phyloP scores from a whole-genome alignment of 2,329 filamentous ascomycete genomes.

The Pyrenophora teres region DNA sequence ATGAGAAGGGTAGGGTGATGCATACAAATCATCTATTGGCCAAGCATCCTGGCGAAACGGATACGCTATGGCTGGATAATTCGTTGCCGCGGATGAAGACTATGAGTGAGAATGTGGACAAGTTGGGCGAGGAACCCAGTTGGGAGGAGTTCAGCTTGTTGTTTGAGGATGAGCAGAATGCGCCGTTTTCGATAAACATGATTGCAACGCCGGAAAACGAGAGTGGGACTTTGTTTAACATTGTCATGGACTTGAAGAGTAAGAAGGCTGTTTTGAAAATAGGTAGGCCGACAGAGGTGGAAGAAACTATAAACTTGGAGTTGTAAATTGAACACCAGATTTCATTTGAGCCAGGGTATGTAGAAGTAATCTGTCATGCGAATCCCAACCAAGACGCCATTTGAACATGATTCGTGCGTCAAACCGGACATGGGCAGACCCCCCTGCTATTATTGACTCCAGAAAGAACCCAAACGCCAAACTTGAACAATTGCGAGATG shows the following conservation, averaged over 20 bases:
- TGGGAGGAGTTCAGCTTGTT: constrained; percentile 38
- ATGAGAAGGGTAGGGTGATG: constrained; percentile 43
- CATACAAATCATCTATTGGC: constrained; percentile 53
- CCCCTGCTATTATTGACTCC: no score
- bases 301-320: constrained; percentile 30
- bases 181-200: constrained; percentile 44
- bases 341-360: no score
- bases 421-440: no score
- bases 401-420: no score
- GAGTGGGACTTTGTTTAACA: constrained; percentile 44
- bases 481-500: no score
- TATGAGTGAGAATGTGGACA: constrained; percentile 42
- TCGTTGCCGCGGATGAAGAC: constrained; percentile 44
- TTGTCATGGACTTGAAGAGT: constrained; percentile 44
- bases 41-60: constrained; percentile 46
- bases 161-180: constrained; percentile 51
- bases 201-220: constrained; percentile 30
- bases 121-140: constrained; percentile 26
- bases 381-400: no score
- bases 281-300: constrained; percentile 39
- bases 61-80: constrained; percentile 52
- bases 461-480: not conserved
- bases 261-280: constrained; percentile 36
- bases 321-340: constrained; percentile 13
- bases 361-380: not conserved